A percentile compares a stretch with the other conserved stretches of the same genome.
phyloP scores from a whole-genome alignment of 768 basidiomycete genomes.

The Calvatia gigantea region DNA sequence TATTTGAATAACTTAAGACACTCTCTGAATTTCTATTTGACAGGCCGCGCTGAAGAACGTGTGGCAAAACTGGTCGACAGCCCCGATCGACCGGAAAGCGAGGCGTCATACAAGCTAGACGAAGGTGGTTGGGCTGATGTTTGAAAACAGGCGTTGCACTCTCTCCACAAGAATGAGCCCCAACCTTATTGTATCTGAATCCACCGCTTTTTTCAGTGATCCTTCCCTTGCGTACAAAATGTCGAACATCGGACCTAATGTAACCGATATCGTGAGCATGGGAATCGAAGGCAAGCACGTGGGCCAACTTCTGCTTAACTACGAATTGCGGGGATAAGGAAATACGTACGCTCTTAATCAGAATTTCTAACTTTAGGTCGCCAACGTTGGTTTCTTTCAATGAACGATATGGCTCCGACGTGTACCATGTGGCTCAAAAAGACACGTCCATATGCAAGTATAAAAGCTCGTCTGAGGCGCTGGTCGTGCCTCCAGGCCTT shows the following conservation, averaged over 20 bases:
- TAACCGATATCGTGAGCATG: no score
- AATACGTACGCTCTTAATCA: no score
- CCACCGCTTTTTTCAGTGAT: no score
- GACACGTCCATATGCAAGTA: neutral
- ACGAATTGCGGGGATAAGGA: no score
- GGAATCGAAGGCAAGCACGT: no score
- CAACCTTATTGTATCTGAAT: no score
- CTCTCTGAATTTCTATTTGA: neutral
- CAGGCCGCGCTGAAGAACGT: slow-evolving; percentile 87
- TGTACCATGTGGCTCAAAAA: neutral
- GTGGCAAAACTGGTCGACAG: slow-evolving; percentile 90
- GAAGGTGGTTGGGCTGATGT: slow-evolving; percentile 91
- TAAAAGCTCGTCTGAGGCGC: neutral
- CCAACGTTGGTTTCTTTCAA: neutral
- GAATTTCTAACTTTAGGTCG: neutral
- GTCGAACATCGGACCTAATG: no score
- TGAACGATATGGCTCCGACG: neutral
- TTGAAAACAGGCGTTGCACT: slow-evolving; percentile 23
- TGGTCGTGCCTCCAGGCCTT: neutral
- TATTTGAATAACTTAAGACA: neutral
- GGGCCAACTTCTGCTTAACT: no score
- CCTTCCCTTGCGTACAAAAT: no score
- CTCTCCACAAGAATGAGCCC: no score
- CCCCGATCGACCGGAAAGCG: slow-evolving; percentile 85
- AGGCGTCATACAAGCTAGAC: slow-evolving; percentile 88